Evolutionary conservation across 139 green algal species (phyloP).

Genomic region (Mesotaenium endlicherianum): DNA sequence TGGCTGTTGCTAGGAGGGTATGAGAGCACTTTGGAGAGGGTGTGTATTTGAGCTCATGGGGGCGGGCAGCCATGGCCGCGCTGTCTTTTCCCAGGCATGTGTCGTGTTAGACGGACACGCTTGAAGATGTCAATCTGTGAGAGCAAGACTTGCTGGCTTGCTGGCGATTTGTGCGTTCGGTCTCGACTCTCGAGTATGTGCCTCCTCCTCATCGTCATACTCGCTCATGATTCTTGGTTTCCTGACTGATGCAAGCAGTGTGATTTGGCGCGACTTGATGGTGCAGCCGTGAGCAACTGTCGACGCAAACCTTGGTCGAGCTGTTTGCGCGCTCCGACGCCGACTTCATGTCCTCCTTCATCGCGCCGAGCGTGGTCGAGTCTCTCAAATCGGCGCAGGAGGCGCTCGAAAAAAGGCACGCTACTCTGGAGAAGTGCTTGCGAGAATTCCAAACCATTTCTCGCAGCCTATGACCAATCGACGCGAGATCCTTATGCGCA

Average conservation of each 20-base stretch:
- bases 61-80: too few relatives aligned
- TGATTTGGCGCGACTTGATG: background rate
- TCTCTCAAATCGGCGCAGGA: background rate
- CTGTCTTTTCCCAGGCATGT: too few relatives aligned
- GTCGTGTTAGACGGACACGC: background rate
- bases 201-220: background rate
- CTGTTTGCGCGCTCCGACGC: conserved; percentile 1
- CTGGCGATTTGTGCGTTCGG: background rate
- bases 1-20: too few relatives aligned
- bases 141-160: background rate
- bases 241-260: background rate
- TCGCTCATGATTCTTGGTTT: background rate
- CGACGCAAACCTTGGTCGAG: background rate
- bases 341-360: background rate
- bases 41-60: too few relatives aligned
- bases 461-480: too few relatives aligned
- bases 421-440: background rate
- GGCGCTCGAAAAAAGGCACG: background rate
- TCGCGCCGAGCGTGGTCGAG: background rate
- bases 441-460: background rate
- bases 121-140: background rate
- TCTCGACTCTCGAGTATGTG: background rate
- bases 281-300: background rate
- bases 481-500: too few relatives aligned
- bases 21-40: too few relatives aligned